Base-by-base conservation (phyloP, 257 asterid species). In the Hygrophila difformis region DNA sequence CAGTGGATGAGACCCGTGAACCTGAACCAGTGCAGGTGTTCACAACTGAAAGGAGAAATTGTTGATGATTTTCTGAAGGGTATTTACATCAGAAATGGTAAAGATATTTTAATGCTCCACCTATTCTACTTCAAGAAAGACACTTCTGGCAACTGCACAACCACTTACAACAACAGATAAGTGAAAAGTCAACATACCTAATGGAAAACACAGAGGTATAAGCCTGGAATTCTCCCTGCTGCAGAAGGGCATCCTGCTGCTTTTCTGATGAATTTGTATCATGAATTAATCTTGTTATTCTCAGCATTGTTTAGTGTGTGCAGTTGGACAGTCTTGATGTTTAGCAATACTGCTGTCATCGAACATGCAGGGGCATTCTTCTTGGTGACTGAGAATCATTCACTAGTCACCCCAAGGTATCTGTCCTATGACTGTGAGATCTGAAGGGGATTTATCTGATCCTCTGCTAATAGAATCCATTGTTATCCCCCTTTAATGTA, bases 371-470 rank as follows among this genome's bases (percentile, higher is more conserved):
- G 75, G 37, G 73, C 55, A 29, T 59, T 34, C 40, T 77, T 61
- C 56, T 70, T 79, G 10, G 58, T 52, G 18, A 55, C 82, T 0
- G 87, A 77, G 60, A 70, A 50, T 22, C 66, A 1, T 77, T 73
- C 40, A 67, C 74, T 4, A 67, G 82, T 52, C 86, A 77, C 48
- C 82, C 86, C 16, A 77, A 70, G 82, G 86, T 73, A 51, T 21
- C 17, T n/a, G n/a, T n/a, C n/a, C 19, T 3, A 24, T 24, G 31
- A 24, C n/a, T n/a, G 8, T 3, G 18, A 54, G 43, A 49, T 54
- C n/a, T n/a, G n/a, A n/a, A n/a, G n/a, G n/a, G n/a, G n/a, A n/a
- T n/a, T n/a, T n/a, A n/a, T n/a, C n/a, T n/a, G n/a, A n/a, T n/a
- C n/a, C n/a, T n/a, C n/a, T n/a, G n/a, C n/a, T n/a, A n/a, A n/a